These are phyloP conservation scores for Neurospora terricola DNA, from an alignment of 495 filamentous ascomycete species.

Conservation along the genomic window DNA sequence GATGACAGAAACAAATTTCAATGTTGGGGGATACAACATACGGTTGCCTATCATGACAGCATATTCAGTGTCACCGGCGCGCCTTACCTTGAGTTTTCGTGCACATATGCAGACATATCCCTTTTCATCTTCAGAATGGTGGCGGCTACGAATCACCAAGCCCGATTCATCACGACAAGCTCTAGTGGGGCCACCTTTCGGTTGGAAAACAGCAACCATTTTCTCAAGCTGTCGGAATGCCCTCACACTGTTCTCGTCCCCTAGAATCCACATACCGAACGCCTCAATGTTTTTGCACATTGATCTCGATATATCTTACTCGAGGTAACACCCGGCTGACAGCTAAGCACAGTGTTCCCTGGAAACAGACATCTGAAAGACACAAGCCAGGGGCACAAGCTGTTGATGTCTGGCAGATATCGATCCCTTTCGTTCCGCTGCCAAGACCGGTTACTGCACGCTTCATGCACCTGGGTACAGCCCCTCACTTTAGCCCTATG, in stretches of 20 bases:
- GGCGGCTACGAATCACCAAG: not conserved
- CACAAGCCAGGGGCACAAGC: not conserved
- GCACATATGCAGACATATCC: not conserved
- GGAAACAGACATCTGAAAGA: not conserved
- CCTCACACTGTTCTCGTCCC: not conserved
- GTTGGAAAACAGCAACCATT: not conserved
- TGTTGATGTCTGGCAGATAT: slow-evolving; percentile 1
- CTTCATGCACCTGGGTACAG: not conserved
- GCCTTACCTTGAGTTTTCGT: not conserved
- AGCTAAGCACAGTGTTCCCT: not conserved
- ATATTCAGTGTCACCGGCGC: not conserved
- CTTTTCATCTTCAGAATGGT: not conserved
- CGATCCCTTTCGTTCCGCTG: not conserved
- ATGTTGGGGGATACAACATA: not conserved
- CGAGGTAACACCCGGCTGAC: not conserved
- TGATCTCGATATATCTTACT: not conserved
- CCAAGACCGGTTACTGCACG: not conserved
- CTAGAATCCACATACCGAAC: not conserved
- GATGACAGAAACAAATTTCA: not conserved
- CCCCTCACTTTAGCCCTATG: slow-evolving; percentile 22
- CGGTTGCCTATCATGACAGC: not conserved
- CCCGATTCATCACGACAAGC: not conserved
- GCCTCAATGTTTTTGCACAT: not conserved
- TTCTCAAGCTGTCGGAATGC: not conserved
- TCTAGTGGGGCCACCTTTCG: not conserved